Conservation (phyloP, 305 asterid genomes). For the Coffea humblotiana region DNA sequence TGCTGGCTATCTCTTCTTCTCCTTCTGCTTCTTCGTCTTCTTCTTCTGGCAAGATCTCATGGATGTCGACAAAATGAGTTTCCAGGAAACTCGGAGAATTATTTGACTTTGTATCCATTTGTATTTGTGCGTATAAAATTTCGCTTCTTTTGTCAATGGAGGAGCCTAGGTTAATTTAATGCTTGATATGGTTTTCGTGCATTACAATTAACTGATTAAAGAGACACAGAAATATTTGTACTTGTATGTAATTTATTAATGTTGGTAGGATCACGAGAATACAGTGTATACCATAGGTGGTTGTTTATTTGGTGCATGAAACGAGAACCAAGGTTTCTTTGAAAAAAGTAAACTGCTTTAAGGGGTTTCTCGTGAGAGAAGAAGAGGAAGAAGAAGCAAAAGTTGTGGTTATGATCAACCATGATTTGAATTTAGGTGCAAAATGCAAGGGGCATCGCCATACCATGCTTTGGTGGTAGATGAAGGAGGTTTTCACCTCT, state of each 20-base stretch:
- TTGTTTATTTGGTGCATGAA: constrained; percentile 3
- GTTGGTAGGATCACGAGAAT: not conserved
- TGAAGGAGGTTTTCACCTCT: not conserved
- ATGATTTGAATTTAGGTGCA: not conserved
- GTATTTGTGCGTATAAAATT: not conserved
- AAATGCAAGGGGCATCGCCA: not conserved
- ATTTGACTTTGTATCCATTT: constrained; percentile 50
- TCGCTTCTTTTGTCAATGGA: not conserved
- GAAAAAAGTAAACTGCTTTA: constrained; percentile 10
- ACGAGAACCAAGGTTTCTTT: not conserved
- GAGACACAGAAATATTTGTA: not conserved
- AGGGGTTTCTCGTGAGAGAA: constrained; percentile 42
- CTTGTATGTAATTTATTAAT: not conserved
- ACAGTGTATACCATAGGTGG: not conserved
- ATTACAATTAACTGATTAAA: not conserved
- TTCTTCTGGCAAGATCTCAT: constrained; percentile 55
- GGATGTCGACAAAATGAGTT: constrained; percentile 64
- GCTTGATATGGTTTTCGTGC: not conserved
- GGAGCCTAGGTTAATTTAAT: not conserved
- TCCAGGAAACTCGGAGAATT: constrained; percentile 37
- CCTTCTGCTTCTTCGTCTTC: constrained; percentile 39
- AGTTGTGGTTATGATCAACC: constrained; percentile 25
- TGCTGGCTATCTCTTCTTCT: constrained; percentile 15
- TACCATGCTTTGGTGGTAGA: not conserved
- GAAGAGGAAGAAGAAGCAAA: not conserved